Evolutionary conservation across 179 eudicot species (phyloP).

Genomic region (Patellifolia procumbens): DNA sequence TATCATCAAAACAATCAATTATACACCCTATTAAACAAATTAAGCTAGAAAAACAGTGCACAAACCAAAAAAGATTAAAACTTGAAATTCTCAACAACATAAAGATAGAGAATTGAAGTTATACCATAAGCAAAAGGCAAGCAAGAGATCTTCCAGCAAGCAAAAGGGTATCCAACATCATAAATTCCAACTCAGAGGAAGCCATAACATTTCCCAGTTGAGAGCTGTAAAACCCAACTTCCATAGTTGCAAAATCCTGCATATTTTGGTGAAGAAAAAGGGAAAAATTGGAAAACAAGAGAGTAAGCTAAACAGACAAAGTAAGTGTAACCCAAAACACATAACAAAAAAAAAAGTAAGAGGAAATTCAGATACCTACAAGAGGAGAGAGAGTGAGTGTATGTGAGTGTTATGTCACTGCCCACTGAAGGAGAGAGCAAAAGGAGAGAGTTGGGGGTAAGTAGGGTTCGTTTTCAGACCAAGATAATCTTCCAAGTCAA

Average conservation of each 20-base stretch:
- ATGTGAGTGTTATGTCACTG: too few species aligned
- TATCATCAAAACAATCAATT: not conserved
- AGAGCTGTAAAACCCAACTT: conserved; percentile 37
- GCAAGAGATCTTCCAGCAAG: conserved; percentile 45
- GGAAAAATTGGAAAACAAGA: not conserved
- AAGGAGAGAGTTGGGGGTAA: too few species aligned
- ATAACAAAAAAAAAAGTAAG: not conserved
- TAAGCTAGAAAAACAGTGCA: not conserved
- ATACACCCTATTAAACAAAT: not conserved
- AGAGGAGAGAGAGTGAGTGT: conserved; percentile 1
- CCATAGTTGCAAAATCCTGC: conserved; percentile 36
- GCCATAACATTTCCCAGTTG: conserved; percentile 22
- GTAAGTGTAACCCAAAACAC: not conserved
- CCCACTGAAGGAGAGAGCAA: too few species aligned
- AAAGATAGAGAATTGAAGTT: not conserved
- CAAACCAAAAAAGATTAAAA: not conserved
- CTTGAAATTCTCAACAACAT: not conserved
- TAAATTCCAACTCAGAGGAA: conserved; percentile 17
- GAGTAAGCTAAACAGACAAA: not conserved
- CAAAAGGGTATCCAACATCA: conserved; percentile 32
- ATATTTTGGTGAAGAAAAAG: not conserved
- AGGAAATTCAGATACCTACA: not conserved
- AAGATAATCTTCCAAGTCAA: too few species aligned
- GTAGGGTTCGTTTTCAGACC: too few species aligned
- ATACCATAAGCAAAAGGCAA: conserved; percentile 41